Evolutionary conservation across 75 land plant genomes (phyloP).

Genomic region (Pinus albicaulis): DNA sequence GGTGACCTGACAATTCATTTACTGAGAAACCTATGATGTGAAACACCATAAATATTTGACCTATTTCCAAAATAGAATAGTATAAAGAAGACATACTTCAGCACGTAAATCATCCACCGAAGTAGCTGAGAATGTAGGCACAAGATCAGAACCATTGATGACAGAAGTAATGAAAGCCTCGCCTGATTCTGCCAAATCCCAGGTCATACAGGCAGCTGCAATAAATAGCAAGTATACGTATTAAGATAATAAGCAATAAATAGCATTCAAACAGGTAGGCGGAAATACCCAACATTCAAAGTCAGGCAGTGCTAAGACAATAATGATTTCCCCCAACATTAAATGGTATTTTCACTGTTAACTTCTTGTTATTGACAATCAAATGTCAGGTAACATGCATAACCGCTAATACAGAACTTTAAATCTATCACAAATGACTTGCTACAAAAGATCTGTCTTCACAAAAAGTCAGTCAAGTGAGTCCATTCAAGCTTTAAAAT

Average conservation of each 20-base stretch:
- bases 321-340: background rate
- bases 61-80: background rate
- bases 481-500: background rate
- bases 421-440: background rate
- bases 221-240: background rate
- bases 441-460: background rate
- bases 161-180: conserved; percentile 72
- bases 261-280: background rate
- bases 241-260: conserved; percentile 2
- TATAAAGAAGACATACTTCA: conserved; percentile 52
- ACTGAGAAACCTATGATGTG: background rate
- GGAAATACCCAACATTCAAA: background rate
- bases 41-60: background rate
- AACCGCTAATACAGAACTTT: background rate
- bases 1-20: conserved; percentile 52
- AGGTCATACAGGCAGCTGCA: conserved; percentile 99
- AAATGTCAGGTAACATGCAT: background rate
- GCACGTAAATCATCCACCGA: conserved; percentile 87
- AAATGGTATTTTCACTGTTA: too few relatives aligned
- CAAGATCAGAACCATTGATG: conserved; percentile 88
- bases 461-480: background rate
- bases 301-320: background rate
- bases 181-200: conserved; percentile 99
- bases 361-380: background rate
- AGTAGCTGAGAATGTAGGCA: conserved; percentile 87